Base-by-base conservation (phyloP, 1,139 yeast genomes). In the Blastobotrys aristatus region DNA sequence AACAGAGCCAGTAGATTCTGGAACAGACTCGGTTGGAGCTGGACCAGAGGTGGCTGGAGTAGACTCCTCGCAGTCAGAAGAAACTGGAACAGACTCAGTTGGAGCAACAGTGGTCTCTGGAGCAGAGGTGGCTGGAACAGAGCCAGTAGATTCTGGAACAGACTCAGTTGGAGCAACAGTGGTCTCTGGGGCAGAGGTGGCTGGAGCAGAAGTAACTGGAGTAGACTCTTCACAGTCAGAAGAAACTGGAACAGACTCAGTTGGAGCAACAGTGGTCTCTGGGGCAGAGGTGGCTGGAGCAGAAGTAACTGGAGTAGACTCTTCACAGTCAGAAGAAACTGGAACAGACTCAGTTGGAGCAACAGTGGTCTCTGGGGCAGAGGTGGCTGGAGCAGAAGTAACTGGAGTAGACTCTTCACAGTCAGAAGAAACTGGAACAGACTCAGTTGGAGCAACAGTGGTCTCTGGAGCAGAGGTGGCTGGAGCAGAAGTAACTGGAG, bases 141-240 rank as follows among this genome's bases (percentile, higher is more conserved):
- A 31, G 5, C 14, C 34, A 31, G 34, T 13, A 8, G 30, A 26
- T 26, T 26, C 30, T n/a, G n/a, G n/a, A n/a, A n/a, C n/a, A n/a
- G n/a, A n/a, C n/a, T n/a, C 39, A 33, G 30, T 41, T 24, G 50
- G 27, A 36, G 31, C 18, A 11, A 6, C 24, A 33, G 37, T 33
- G 21, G 21, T 16, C 4, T 27, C 29, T 21, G 44, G 30, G 22
- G 18, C 31, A 21, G 37, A 31, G 17, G 45, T n/a, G 4, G 40
- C 32, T 36, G 40, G 40, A 16, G 48, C 17, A 38, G 41, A 41
- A 38, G 35, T 24, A 14, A 33, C 47, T 42, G 53, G 44, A 31
- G 40, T 14, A 24, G 44, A 22, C 6, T 16, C 20, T 8, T 8
- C 37, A 7, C 29, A 18, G n/a, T 14, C 27, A 36, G 40, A 24